phyloP scores from a whole-genome alignment of 2,329 filamentous ascomycete species.

The Paraphoma sp. region DNA sequence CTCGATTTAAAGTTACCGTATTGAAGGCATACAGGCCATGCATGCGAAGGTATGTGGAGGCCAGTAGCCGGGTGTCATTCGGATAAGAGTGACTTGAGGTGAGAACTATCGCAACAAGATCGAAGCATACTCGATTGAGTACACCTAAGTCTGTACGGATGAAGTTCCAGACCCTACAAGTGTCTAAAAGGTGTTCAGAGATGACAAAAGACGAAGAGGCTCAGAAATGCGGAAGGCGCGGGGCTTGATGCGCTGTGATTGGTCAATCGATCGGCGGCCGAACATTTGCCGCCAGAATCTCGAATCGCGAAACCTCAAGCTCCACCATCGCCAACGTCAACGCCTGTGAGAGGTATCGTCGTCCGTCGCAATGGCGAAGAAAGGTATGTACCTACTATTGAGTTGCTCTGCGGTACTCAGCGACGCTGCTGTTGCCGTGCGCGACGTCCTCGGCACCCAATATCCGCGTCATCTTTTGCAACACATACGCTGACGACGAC shows the following conservation, averaged over 20 bases:
- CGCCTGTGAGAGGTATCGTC: slow-evolving; percentile 10
- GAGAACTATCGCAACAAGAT: too few species aligned
- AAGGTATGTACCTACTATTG: slow-evolving; percentile 30
- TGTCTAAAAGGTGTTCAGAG: neutral
- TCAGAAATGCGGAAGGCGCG: neutral
- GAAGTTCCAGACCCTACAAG: too few species aligned
- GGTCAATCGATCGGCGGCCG: slow-evolving; percentile 14
- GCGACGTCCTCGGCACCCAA: neutral
- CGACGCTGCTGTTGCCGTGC: neutral
- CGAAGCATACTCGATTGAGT: too few species aligned
- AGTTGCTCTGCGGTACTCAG: neutral
- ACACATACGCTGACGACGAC: slow-evolving; percentile 21
- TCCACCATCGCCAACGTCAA: slow-evolving; percentile 14
- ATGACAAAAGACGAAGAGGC: neutral
- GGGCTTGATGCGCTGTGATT: slow-evolving; percentile 25
- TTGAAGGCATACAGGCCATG: too few species aligned
- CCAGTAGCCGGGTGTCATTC: too few species aligned
- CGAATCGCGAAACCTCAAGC: slow-evolving; percentile 27
- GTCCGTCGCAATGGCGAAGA: slow-evolving; percentile 41
- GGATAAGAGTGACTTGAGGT: too few species aligned
- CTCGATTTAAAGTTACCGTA: too few species aligned
- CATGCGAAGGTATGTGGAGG: too few species aligned
- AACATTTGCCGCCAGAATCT: slow-evolving; percentile 24
- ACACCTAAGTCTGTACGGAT: too few species aligned
- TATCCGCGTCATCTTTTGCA: neutral